Base-by-base conservation (phyloP, 208 protist species). In the Wallacemonas sp. region DNA sequence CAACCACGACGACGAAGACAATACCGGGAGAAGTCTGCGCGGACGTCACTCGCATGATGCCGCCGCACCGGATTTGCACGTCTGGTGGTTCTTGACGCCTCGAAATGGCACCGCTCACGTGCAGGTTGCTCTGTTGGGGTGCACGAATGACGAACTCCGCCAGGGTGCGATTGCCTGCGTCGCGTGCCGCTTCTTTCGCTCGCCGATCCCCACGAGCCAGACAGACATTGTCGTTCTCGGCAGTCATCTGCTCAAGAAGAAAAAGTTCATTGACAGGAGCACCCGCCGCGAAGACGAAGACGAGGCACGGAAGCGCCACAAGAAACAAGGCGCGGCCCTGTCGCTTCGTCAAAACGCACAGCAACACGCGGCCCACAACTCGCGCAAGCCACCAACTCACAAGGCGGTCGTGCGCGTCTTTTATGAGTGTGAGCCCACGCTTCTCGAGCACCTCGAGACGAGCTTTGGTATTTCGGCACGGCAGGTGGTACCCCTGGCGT, bases 221-320 rank as follows among this genome's bases (percentile, higher is more conserved):
- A 86, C 84, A 12, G 89, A 95, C 65, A 62, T 95, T 14, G 78
- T 95, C 12, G 42, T 95, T 22, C 59, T 95, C 1, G 89, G 89
- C n/a, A 83, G 79, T 52, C 65, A 69, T 25, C 14, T 84, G 31
- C 41, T 84, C 14, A 46, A 52, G 16, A 65, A 49, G 22, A 63
- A 57, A 44, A 65, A 55, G 46, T 73, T 68, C 32, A 46, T 57
- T 23, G 33, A 54, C 36, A 42, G 33, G 2, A 18, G 2, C 14
- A 45, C 32, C 31, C 28, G n/a, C 52, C 3, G 49, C 3, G 28
- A 33, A 50, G 2, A 41, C 44, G 31, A 22, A 48, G 45, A 29
- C 44, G 16, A 31, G 49, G 22, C 38, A 18, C 45, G 36, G 14
- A 14, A 14, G 36, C 36, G 36, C 3, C 10, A 52, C n/a, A 45